Evolutionary conservation across 148 eudicot species (phyloP).

Genomic region (Chenopodium suecicum): DNA sequence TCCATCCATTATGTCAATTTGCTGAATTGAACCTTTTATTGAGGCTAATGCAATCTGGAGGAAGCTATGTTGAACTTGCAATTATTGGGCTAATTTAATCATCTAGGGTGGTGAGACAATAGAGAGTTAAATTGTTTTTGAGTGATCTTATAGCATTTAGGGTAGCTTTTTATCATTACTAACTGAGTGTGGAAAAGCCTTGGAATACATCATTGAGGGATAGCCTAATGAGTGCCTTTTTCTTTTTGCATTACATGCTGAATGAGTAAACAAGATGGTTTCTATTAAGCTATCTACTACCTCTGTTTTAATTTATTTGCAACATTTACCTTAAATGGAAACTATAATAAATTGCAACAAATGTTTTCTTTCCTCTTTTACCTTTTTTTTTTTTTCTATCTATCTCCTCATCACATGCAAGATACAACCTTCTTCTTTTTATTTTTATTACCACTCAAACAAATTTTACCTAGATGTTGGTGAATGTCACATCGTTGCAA

Average conservation of each 20-base stretch:
- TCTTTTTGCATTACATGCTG: neutral
- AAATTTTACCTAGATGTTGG: too few relatives aligned
- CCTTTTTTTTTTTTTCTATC: too few relatives aligned
- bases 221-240: neutral
- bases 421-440: too few relatives aligned
- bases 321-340: too few relatives aligned
- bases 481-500: too few relatives aligned
- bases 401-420: too few relatives aligned
- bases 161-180: neutral
- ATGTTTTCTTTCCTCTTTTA: too few relatives aligned
- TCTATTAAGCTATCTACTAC: neutral
- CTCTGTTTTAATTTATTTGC: too few relatives aligned
- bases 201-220: neutral
- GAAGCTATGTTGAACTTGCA: neutral
- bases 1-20: neutral
- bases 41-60: neutral
- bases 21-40: slow-evolving; percentile 1
- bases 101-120: neutral
- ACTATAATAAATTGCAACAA: too few relatives aligned
- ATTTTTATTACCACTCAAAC: too few relatives aligned
- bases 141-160: neutral
- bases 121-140: neutral
- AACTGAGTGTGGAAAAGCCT: neutral
- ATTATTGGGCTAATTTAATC: neutral
- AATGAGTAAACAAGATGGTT: neutral